Base-by-base conservation (phyloP, 2,329 filamentous ascomycete species). In the Davidsoniella virescens region DNA sequence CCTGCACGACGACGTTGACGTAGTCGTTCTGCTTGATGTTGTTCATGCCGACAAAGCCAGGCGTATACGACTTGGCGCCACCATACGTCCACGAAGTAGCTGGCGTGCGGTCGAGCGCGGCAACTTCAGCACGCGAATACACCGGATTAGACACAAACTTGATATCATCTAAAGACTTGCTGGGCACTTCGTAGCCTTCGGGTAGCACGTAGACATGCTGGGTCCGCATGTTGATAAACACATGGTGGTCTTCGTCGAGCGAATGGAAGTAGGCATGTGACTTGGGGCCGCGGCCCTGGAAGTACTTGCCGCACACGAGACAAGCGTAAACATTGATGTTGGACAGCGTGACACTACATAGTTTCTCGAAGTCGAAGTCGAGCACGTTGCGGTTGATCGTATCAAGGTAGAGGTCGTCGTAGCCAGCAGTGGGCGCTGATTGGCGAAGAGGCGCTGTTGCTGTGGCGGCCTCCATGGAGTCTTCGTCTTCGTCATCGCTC, bases 21-120 rank as follows among this genome's bases (percentile, higher is more conserved):
- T 98, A 98, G 69, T 98, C 92, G 67, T 98, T 98, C 52, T 92
- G 87, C 66, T 98, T 98, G 72, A 98, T 95, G 67, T 98, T 98
- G 73, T 98, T 98, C 85, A 98, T 93, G 57, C 92, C 92, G 54
- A 98, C 87, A 62, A 88, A 98, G 5, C 92, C 90, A 17, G 92
- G 92, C 56, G 82, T 82, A 66, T 98, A 98, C 62, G 84, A 79
- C 64, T 83, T 85, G 40, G 25, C 25, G 55, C 87, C 87, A 46
- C 73, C 72, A 40, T 96, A 72, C 59, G 94, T 90, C 75, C 82
- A 87, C 42, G 78, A 76, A 16, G 69, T 58, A 60, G 72, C 71
- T 49, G 70, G 68, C 56, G 71, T 65, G 49, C 79, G 76, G 66
- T 96, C 92, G 56, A 96, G 68, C 59, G 78, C 78, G 59, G 78